Conservation (phyloP, 164 flowering plant species). For the Umbellularia californica region DNA sequence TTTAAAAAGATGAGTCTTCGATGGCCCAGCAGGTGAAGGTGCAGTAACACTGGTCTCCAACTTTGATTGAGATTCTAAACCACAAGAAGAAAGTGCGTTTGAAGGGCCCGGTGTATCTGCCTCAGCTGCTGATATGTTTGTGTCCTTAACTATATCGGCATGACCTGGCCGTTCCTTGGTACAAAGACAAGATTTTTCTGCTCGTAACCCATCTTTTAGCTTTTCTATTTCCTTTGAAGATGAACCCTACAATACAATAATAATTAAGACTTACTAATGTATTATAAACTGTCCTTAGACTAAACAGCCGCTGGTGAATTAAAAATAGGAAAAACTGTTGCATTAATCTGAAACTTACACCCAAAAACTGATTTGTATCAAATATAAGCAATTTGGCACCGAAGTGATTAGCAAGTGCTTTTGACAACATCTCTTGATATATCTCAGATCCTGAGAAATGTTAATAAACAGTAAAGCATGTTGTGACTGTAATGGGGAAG, state of each 20-base stretch:
- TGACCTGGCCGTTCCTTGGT: slow-evolving; percentile 37
- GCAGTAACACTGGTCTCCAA: slow-evolving; percentile 30
- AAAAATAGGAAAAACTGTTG: neutral
- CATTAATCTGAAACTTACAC: slow-evolving; percentile 45
- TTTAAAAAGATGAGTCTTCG: slow-evolving; percentile 51
- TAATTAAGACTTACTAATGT: too few relatives aligned
- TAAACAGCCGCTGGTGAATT: neutral
- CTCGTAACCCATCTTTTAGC: slow-evolving; percentile 47
- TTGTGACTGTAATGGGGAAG: neutral
- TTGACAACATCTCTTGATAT: slow-evolving; percentile 87
- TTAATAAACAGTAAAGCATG: slow-evolving; percentile 1
- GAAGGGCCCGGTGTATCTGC: slow-evolving; percentile 35
- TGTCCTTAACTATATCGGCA: slow-evolving; percentile 35
- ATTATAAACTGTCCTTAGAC: neutral
- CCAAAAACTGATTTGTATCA: slow-evolving; percentile 70
- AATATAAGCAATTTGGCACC: slow-evolving; percentile 83
- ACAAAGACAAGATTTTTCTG: slow-evolving; percentile 45
- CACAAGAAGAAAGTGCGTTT: slow-evolving; percentile 29
- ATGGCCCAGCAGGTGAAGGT: slow-evolving; percentile 36
- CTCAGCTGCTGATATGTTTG: slow-evolving; percentile 33
- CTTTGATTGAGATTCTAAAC: slow-evolving; percentile 47
- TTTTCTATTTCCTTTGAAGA: slow-evolving; percentile 70
- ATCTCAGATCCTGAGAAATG: slow-evolving; percentile 72
- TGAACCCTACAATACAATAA: slow-evolving; percentile 41
- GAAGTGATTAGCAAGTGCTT: slow-evolving; percentile 79